phyloP scores from a whole-genome alignment of 345 rosid genomes.

The Excoecaria agallocha region DNA sequence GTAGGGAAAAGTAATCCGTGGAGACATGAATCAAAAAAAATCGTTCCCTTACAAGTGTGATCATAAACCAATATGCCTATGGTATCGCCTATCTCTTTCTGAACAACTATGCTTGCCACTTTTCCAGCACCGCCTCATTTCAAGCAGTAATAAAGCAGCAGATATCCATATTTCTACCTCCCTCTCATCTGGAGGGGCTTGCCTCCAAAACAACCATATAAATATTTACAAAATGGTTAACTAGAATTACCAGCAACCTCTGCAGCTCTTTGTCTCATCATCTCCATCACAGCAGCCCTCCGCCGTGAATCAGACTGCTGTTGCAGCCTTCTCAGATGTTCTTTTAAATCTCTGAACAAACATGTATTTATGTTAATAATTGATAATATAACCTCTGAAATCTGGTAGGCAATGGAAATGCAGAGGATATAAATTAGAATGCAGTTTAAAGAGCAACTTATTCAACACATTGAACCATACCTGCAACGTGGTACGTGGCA shows the following conservation, averaged over 20 bases:
- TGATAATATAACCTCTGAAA: background rate
- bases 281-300: slow-evolving; percentile 99
- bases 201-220: slow-evolving; percentile 25
- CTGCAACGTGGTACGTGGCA: slow-evolving; percentile 98
- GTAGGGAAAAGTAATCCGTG: slow-evolving; percentile 14
- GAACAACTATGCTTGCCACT: slow-evolving; percentile 20
- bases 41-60: slow-evolving; percentile 24
- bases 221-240: slow-evolving; percentile 47
- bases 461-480: slow-evolving; percentile 33
- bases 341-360: slow-evolving; percentile 81
- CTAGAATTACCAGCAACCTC: slow-evolving; percentile 87
- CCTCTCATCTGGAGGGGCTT: slow-evolving; percentile 18
- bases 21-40: slow-evolving; percentile 33
- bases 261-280: slow-evolving; percentile 99
- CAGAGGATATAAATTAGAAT: background rate
- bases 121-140: slow-evolving; percentile 22
- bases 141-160: slow-evolving; percentile 31
- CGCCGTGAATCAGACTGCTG: slow-evolving; percentile 97
- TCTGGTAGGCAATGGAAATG: background rate
- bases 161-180: slow-evolving; percentile 30
- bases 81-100: slow-evolving; percentile 15
- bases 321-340: slow-evolving; percentile 86
- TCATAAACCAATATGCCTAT: slow-evolving; percentile 27
- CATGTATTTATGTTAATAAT: slow-evolving; percentile 11
- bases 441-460: background rate